Conservation (phyloP, 768 basidiomycete genomes). For the Nidularia pulvinata region DNA sequence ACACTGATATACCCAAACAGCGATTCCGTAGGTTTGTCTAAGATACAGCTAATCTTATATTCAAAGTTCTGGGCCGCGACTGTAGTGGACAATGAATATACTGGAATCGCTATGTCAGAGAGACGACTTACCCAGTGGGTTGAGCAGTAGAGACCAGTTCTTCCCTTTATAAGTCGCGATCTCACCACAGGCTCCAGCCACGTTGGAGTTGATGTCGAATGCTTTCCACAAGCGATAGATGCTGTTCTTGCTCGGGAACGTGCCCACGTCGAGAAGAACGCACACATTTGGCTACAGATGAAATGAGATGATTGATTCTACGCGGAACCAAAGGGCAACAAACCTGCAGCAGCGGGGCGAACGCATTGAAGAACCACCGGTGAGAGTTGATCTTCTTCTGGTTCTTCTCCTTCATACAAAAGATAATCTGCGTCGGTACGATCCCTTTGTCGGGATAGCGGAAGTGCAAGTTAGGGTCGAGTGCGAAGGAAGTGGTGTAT, state of each 20-base stretch:
- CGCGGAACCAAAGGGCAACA: constrained; percentile 6
- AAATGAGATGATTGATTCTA: background rate
- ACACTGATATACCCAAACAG: constrained; percentile 98
- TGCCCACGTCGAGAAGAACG: constrained; percentile 92
- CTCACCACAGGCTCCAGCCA: constrained; percentile 97
- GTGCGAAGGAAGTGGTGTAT: constrained; percentile 79
- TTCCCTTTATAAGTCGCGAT: constrained; percentile 92
- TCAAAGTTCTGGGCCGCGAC: constrained; percentile 97
- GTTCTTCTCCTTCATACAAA: constrained; percentile 91
- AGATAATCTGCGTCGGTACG: constrained; percentile 93
- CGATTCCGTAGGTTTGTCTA: constrained; percentile 88
- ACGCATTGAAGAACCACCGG: constrained; percentile 97
- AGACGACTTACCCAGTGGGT: constrained; percentile 68
- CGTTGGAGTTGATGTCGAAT: constrained; percentile 89
- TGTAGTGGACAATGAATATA: constrained; percentile 26
- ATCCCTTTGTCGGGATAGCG: constrained; percentile 92
- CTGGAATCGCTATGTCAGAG: background rate
- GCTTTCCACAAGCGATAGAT: constrained; percentile 97
- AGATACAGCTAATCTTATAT: constrained; percentile 89
- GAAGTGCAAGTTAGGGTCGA: constrained; percentile 82
- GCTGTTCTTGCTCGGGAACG: constrained; percentile 83
- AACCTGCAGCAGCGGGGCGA: constrained; percentile 80
- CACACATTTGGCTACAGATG: constrained; percentile 80
- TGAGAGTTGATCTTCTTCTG: constrained; percentile 98
- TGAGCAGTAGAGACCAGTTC: constrained; percentile 79